A percentile compares a stretch with the other conserved stretches of the same genome.
Conservation (phyloP, 768 basidiomycete species). For the Cubamyces sp. region DNA sequence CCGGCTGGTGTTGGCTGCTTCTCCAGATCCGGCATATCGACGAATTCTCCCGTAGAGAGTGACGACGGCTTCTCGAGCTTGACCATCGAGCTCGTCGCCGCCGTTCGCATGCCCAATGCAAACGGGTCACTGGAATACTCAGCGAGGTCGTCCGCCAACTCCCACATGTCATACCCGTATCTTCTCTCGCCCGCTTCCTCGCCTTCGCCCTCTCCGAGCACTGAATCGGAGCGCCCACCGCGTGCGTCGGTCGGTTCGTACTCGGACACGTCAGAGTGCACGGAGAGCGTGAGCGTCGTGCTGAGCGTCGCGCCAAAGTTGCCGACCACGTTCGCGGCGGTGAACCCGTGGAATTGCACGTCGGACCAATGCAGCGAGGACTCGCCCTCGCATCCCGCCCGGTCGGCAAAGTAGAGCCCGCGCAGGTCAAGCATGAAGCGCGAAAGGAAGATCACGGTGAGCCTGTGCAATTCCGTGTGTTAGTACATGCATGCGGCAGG, state of each 20-base stretch:
- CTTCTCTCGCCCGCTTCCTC: no score
- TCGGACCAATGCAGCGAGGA: constrained; percentile 11
- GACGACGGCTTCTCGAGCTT: no score
- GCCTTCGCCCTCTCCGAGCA: no score
- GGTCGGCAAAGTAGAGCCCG: constrained; percentile 7
- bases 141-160: constrained; percentile 4
- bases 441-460: constrained; percentile 16
- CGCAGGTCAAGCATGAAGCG: constrained; percentile 18
- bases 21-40: no score
- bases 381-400: not conserved
- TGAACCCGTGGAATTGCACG: constrained; percentile 10
- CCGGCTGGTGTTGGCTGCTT: no score
- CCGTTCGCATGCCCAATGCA: not conserved
- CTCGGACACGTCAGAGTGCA: no score
- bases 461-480: not conserved
- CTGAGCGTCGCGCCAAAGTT: constrained; percentile 9
- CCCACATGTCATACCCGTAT: not conserved
- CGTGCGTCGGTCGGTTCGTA: not conserved
- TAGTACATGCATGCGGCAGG: no score
- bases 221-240: no score
- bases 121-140: constrained; percentile 4
- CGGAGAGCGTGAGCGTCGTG: not conserved
- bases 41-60: no score
- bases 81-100: no score
- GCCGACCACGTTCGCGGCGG: constrained; percentile 6